Base-by-base conservation (phyloP, 1,284 basidiomycete species). In the Rhodotorula sp. region DNA sequence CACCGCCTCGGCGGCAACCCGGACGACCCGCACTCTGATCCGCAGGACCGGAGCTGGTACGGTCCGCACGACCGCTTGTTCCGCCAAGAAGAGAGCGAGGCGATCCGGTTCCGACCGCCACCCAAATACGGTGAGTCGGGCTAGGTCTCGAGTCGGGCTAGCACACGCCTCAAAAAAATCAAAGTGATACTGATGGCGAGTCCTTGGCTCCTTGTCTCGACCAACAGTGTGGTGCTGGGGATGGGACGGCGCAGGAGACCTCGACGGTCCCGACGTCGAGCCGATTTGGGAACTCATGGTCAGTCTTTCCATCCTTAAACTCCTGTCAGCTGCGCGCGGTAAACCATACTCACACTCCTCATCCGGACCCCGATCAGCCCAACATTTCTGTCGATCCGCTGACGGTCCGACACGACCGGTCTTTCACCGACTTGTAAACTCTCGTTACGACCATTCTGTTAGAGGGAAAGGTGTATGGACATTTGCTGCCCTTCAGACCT, bases 161-260 rank as follows among this genome's bases (percentile, higher is more conserved):
- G 52, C 23, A 20, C 34, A n/a, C 34, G 34, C 54, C 47, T 51
- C 39, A 7, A 43, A 43, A 39, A 43, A 14, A 7, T 34, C 34
- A 43, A 43, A 43, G 21, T 51, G 16, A 16, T 14, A 29, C 18
- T 15, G 16, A 16, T 21, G 26, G 10, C 7, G 23, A 65, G 34
- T 34, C 34, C 34, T 34, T 34, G 34, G 34, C 34, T 6, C 34
- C 34, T 34, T 34, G 34, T 34, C 34, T 34, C 34, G 34, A 34
- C 34, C 34, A 3, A 34, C 34, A 34, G 34, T 34, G 14, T 97
- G 93, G 93, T 97, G 93, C 81, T 97, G 94, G 94, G 94, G 94
- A 31, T 97, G 94, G 94, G 94, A 97, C 80, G 94, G 94, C 51
- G 94, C 94, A 4, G 94, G 94, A 59, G 94, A 97, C 80, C 85